Base-by-base conservation (phyloP, 1,139 yeast genomes). In the Pneumocystis murina region DNA sequence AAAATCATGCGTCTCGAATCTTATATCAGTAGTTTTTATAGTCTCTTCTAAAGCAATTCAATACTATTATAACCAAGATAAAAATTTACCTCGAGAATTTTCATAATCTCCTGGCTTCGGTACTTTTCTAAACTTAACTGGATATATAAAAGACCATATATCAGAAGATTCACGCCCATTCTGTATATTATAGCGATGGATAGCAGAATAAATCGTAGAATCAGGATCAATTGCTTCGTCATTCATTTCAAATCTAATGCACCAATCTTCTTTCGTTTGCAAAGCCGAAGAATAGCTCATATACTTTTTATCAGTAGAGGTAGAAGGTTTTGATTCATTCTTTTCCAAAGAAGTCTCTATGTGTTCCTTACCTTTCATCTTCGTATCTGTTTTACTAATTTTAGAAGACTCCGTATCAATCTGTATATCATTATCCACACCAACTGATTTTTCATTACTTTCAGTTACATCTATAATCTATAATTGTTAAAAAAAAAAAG, bases 201-300 rank as follows among this genome's bases (percentile, higher is more conserved):
- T 72, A 0, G 92, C 95, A 3, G 95, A 95, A 73, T 84, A 86
- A 2, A 91, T 80, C 0, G 96, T 87, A 2, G 87, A 83, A 65
- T 84, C 90, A 43, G 77, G 77, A 1, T 91, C 86, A 30, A 89
- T 78, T 0, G 75, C 77, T 66, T 84, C 84, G 16, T 82, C 90
- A 67, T 84, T 79, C 33, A 85, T 75, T 6, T 77, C 76, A 71
- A 90, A 90, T 67, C 85, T 87, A 63, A 86, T 75, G 64, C 78
- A 75, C 76, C 78, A 80, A 7, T 76, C 73, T 12, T 71, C 71
- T 35, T 64, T 43, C 1, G 67, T 60, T 33, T 66, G 68, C 36
- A 68, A 43, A 14, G 68, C 69, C 2, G 68, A 65, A 17, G 66
- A 64, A 62, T 64, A 62, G 39, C 65, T 64, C 41, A 59, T 58